Evolutionary conservation across 805 yeast genomes (phyloP).

Genomic region (Komagataella populi): DNA sequence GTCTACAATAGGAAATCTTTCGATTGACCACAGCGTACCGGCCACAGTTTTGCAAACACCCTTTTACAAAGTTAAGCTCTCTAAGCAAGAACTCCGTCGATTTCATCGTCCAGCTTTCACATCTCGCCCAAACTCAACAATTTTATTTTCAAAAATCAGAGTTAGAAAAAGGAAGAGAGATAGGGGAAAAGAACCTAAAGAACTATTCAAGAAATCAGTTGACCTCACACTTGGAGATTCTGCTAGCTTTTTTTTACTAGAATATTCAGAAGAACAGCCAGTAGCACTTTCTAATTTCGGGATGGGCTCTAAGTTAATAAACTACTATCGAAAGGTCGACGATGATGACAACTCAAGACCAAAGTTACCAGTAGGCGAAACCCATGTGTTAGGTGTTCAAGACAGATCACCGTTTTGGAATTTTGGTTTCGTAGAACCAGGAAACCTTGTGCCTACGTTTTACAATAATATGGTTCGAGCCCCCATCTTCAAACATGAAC

Average conservation of each 20-base stretch:
- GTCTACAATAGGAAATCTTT: constrained; percentile 81
- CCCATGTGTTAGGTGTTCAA: constrained; percentile 90
- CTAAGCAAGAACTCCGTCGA: constrained; percentile 54
- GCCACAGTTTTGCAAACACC: constrained; percentile 84
- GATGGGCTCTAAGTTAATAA: constrained; percentile 89
- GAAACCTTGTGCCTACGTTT: constrained; percentile 84
- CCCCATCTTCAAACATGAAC: constrained; percentile 82
- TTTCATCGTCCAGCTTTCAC: constrained; percentile 72
- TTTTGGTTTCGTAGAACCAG: constrained; percentile 92
- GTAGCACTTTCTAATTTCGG: constrained; percentile 77
- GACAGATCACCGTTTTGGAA: constrained; percentile 98
- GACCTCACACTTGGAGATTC: constrained; percentile 81
- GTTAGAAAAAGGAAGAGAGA: constrained; percentile 80
- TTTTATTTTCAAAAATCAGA: constrained; percentile 66
- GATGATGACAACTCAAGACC: constrained; percentile 82
- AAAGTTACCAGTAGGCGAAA: constrained; percentile 81
- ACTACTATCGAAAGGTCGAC: constrained; percentile 75
- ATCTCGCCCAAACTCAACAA: constrained; percentile 64
- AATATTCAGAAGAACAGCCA: constrained; percentile 86
- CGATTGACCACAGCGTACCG: constrained; percentile 84
- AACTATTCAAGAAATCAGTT: constrained; percentile 53
- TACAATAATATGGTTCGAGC: constrained; percentile 89
- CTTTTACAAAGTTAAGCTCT: constrained; percentile 66
- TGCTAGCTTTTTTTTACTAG: constrained; percentile 64
- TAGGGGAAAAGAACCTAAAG: constrained; percentile 67